phyloP scores from a whole-genome alignment of 2,329 filamentous ascomycete species.

The Fusarium sp. region DNA sequence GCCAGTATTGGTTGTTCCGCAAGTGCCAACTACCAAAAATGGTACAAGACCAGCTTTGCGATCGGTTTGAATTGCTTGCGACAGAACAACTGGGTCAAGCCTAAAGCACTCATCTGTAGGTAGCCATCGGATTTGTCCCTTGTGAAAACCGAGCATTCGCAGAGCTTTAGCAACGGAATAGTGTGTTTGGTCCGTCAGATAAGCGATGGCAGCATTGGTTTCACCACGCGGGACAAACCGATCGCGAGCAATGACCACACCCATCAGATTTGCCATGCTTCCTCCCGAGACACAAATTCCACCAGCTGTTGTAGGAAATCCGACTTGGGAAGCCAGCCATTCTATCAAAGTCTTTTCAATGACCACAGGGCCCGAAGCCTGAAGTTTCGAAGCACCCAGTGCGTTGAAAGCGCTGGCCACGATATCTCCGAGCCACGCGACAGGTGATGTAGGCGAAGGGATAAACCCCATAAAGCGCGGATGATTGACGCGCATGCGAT shows the following conservation, averaged over 20 bases:
- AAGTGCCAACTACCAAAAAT: conserved; percentile 31
- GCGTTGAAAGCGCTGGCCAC: conserved; percentile 43
- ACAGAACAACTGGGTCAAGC: background rate
- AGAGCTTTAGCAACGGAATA: conserved; percentile 29
- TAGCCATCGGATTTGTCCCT: background rate
- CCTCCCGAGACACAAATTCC: conserved; percentile 47
- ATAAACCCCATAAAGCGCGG: conserved; percentile 44
- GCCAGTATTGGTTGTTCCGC: conserved; percentile 36
- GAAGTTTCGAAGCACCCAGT: conserved; percentile 36
- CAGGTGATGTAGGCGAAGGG: conserved; percentile 39
- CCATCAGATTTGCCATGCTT: conserved; percentile 48
- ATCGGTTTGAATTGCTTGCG: background rate
- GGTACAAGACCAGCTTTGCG: conserved; percentile 10
- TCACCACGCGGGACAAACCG: conserved; percentile 27
- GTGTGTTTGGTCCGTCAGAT: conserved; percentile 27
- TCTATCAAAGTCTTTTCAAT: conserved; percentile 46
- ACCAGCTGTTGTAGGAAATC: conserved; percentile 35
- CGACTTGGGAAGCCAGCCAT: conserved; percentile 39
- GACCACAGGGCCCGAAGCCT: conserved; percentile 41
- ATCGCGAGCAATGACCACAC: conserved; percentile 42
- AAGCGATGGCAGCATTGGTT: background rate
- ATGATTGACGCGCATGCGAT: conserved; percentile 35
- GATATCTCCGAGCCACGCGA: conserved; percentile 45
- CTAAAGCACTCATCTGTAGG: background rate
- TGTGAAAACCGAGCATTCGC: conserved; percentile 17